Evolutionary conservation across 306 rosid species (phyloP), one percentile per base, ranked within the genome.

Genomic region (Lathyrus aphaca): DNA sequence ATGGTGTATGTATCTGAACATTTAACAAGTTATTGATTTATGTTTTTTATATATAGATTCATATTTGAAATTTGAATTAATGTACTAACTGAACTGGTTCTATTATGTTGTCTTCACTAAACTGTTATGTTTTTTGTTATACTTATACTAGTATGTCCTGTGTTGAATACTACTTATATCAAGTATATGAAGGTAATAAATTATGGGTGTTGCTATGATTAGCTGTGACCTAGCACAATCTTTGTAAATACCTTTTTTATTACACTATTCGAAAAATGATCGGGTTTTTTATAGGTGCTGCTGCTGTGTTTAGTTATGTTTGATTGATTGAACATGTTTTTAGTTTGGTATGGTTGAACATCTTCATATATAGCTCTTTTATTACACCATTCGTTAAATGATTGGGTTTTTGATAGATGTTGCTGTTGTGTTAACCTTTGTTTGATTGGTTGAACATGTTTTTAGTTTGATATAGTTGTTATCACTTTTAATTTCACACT

Each of bases 241-340:
- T 23, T 23, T 23, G 25, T 23, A 23, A 1, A 23, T 23, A 23
- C 3, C 2, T 32, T 38, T n/a, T 61, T 16, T 38, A 46, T 51
- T 21, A 10, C 42, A 18, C n/a, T 43, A 23, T 45, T 39, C 40
- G 19, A 62, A 16, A 45, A 30, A 16, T 23, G 18, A 23, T 42
- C n/a, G 64, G 27, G 14, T 71, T 5, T 50, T 15, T 49, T 25
- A 17, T 44, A 27, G 15, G 10, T 35, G 17, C 51, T 57, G 77
- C 40, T 45, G 14, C n/a, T 72, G 27, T 68, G 27, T 46, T 57
- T n/a, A 30, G 6, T 49, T 13, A 16, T 62, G 60, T 51, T 59
- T 16, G 45, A 60, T 17, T 72, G 56, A 25, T 27, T 73, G 74
- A 45, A 25, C 74, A 39, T 63, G 62, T 43, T 32, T 76, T 40